Evolutionary conservation across 2,329 filamentous ascomycete species (phyloP), one percentile per base, ranked within the genome.

Genomic region (Venturia nashicola): DNA sequence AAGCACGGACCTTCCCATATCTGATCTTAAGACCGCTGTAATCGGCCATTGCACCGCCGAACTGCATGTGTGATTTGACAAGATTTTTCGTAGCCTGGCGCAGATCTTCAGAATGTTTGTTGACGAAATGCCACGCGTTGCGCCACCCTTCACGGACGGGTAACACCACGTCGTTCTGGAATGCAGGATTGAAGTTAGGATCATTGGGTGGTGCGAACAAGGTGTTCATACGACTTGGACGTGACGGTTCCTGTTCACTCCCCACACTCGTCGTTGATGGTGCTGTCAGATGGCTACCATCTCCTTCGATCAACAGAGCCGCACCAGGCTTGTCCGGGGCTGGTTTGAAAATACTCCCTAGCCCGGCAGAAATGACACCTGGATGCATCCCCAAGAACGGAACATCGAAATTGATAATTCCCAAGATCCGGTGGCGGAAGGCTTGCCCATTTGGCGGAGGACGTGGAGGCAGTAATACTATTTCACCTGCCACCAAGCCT

Each of bases 351-450:
- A 96, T 80, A 70, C 90, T 93, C 2, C 86, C 83, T 63, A 96
- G 82, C 1, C 91, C 90, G 44, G 89, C 89, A n/a, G 86, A 83
- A 51, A 96, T 83, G 51, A 97, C 88, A 6, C 92, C 89, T 1
- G 91, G 91, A 74, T 97, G 91, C 72, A 97, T 87, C 3, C 92
- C 92, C 6, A 96, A 79, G 65, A 95, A 91, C 0, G 92, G 92
- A 0, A 89, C 88, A 74, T 97, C 92, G 60, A 96, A 87, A 64
- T 89, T 89, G 64, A 97, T 79, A 5, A 86, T 86, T 0, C 92
- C 92, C 39, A 96, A 75, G 48, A 96, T 88, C 11, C 85, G 83
- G 76, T 96, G 90, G 67, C 85, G 86, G 68, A 89, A 84, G 12
- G 77, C 77, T 23, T 69, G 65, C 72, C 64, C 64, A n/a, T 64